phyloP scores from a whole-genome alignment of 805 yeast genomes.

The Yamadazyma tumulicola region DNA sequence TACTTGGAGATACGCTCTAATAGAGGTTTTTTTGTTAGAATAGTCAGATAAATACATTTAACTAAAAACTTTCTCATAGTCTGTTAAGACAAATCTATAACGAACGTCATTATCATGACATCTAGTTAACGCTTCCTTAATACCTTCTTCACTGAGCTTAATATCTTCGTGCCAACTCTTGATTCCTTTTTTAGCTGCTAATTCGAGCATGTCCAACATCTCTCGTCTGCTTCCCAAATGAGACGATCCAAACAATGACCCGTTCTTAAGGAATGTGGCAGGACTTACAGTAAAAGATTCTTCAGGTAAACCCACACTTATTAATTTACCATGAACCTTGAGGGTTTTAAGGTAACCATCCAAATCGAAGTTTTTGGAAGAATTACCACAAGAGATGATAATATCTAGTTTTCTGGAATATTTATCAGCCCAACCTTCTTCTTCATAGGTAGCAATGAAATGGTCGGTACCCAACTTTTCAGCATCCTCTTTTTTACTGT shows the following conservation, averaged over 20 bases:
- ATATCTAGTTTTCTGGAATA: constrained; percentile 43
- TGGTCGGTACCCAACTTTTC: constrained; percentile 28
- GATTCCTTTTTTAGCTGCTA: constrained; percentile 35
- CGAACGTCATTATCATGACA: constrained; percentile 33
- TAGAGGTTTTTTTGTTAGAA: too few species aligned
- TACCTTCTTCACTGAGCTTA: constrained; percentile 31
- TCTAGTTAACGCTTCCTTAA: constrained; percentile 32
- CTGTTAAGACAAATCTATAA: constrained; percentile 58
- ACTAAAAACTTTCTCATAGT: constrained; percentile 37
- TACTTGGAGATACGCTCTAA: too few species aligned
- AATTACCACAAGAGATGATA: constrained; percentile 51
- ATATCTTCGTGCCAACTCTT: constrained; percentile 35
- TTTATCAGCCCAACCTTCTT: constrained; percentile 34
- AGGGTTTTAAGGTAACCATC: constrained; percentile 42
- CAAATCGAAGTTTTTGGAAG: constrained; percentile 49
- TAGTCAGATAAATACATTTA: constrained; percentile 1
- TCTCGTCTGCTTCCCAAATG: constrained; percentile 35
- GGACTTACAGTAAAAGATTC: constrained; percentile 21
- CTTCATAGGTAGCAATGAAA: constrained; percentile 48
- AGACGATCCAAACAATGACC: constrained; percentile 27
- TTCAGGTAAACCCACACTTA: constrained; percentile 26
- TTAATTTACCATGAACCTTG: constrained; percentile 23
- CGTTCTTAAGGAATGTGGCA: constrained; percentile 25
- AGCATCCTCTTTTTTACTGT: constrained; percentile 29
- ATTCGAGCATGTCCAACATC: constrained; percentile 32